These are phyloP conservation scores for Phytophthora tubulina DNA, from an alignment of 352 stramenopile species.

Conservation along the genomic window DNA sequence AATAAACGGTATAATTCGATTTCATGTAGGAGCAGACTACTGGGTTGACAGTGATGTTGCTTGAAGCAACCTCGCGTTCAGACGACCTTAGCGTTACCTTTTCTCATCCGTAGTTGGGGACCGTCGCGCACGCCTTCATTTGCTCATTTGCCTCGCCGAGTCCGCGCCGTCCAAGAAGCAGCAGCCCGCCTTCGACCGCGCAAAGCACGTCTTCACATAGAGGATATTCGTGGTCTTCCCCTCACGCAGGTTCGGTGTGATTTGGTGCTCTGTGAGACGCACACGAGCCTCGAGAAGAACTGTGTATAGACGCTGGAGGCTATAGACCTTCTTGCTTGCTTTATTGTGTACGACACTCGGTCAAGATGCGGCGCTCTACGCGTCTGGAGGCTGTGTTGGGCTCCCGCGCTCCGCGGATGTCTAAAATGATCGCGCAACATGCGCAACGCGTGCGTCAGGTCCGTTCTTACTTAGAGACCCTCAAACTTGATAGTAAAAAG, in stretches of 20 bases:
- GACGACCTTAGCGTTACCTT: constrained; percentile 19
- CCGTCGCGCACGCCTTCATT: constrained; percentile 25
- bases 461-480: constrained; percentile 14
- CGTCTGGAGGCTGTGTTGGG: constrained; percentile 59
- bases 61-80: not conserved
- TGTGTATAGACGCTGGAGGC: constrained; percentile 8
- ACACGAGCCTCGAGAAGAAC: constrained; percentile 4
- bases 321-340: constrained; percentile 30
- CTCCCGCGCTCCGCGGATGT: constrained; percentile 66
- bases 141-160: constrained; percentile 40
- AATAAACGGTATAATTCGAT: too few relatives aligned
- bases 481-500: constrained; percentile 14
- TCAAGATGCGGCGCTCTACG: constrained; percentile 70
- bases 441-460: constrained; percentile 54
- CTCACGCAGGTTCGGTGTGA: constrained; percentile 13
- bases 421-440: constrained; percentile 62
- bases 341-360: constrained; percentile 22
- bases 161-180: constrained; percentile 35
- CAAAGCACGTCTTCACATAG: constrained; percentile 14
- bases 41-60: constrained; percentile 11
- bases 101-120: not conserved
- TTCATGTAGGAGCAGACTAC: too few relatives aligned
- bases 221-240: constrained; percentile 17
- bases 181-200: constrained; percentile 1
- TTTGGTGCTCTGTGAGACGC: constrained; percentile 24